phyloP scores from a whole-genome alignment of 495 filamentous ascomycete genomes.

The Tuber microsphaerosporum region DNA sequence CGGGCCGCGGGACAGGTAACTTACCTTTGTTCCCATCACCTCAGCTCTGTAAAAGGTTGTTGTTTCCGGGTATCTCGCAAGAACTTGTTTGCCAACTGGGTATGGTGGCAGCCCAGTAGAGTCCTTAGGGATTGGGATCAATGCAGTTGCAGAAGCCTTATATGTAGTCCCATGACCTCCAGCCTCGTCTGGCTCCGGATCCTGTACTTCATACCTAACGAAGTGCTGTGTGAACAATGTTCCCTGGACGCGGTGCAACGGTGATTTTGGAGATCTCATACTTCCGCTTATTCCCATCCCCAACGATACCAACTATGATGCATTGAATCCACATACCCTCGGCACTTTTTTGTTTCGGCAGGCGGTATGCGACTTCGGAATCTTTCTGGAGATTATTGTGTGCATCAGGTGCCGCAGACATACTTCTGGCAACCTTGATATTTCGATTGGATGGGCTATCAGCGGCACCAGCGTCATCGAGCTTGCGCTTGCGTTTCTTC shows the following conservation, averaged over 20 bases:
- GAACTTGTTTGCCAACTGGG: slow-evolving; percentile 67
- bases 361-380: slow-evolving; percentile 40
- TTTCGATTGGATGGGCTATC: slow-evolving; percentile 41
- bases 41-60: slow-evolving; percentile 97
- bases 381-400: slow-evolving; percentile 32
- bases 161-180: slow-evolving; percentile 65
- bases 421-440: slow-evolving; percentile 38
- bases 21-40: slow-evolving; percentile 63
- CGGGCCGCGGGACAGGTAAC: slow-evolving; percentile 4
- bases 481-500: slow-evolving; percentile 41
- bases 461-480: slow-evolving; percentile 38
- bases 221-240: slow-evolving; percentile 10
- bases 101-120: slow-evolving; percentile 59
- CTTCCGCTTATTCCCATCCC: slow-evolving; percentile 76
- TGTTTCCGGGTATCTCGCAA: slow-evolving; percentile 81
- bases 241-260: not conserved
- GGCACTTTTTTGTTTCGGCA: slow-evolving; percentile 60
- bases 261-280: slow-evolving; percentile 38
- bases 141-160: slow-evolving; percentile 65
- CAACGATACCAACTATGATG: slow-evolving; percentile 72
- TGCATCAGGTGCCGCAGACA: slow-evolving; percentile 36
- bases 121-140: slow-evolving; percentile 73
- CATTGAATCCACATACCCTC: slow-evolving; percentile 83
- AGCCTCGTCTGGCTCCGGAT: slow-evolving; percentile 79
- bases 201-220: slow-evolving; percentile 80